These are phyloP conservation scores for Cicer yamashitae DNA, from an alignment of 306 rosid genomes.

Conservation along the genomic window DNA sequence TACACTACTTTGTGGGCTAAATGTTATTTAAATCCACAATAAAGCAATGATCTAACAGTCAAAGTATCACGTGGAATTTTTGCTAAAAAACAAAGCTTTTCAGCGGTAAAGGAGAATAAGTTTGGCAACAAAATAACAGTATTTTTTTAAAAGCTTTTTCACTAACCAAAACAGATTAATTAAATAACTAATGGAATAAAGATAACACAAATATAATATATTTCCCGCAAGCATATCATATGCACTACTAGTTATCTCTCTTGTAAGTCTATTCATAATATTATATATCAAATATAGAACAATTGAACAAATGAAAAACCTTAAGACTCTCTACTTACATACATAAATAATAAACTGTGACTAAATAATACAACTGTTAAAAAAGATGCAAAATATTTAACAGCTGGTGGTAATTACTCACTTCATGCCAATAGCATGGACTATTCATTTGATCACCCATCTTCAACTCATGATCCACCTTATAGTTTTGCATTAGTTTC, in stretches of 20 bases:
- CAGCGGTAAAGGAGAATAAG: neutral
- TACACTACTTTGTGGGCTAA: constrained; percentile 17
- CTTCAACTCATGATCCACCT: constrained; percentile 59
- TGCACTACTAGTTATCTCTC: constrained; percentile 33
- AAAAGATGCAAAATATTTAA: constrained; percentile 71
- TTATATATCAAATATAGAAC: neutral
- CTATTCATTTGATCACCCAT: constrained; percentile 48
- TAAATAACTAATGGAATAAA: constrained; percentile 15
- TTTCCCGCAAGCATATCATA: constrained; percentile 46
- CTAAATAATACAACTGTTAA: constrained; percentile 56
- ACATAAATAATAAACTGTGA: constrained; percentile 31
- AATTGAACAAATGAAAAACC: constrained; percentile 42
- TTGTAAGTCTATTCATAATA: neutral
- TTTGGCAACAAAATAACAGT: neutral
- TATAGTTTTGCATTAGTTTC: constrained; percentile 11
- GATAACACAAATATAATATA: constrained; percentile 35
- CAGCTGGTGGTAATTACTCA: constrained; percentile 58
- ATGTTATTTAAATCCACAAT: constrained; percentile 31
- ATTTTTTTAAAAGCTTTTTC: neutral
- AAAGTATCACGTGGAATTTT: constrained; percentile 52
- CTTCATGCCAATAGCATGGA: constrained; percentile 53
- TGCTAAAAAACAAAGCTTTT: constrained; percentile 33
- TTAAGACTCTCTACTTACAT: constrained; percentile 42
- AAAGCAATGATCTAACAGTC: constrained; percentile 54
- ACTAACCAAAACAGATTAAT: constrained; percentile 43